Base-by-base conservation (phyloP, 257 asterid genomes). In the Forsythia suspensa region DNA sequence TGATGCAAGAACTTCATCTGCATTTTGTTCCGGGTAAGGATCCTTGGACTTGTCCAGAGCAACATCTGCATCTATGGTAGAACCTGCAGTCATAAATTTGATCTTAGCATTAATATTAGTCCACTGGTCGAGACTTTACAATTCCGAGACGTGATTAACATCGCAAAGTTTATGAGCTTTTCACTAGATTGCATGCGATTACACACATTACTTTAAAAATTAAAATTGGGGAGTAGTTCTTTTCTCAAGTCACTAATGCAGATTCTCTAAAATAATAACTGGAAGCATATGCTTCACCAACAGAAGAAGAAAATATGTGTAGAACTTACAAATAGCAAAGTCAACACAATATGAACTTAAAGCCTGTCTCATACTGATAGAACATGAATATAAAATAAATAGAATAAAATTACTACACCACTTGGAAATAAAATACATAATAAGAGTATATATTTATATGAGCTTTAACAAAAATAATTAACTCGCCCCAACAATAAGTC, bases 1-100 rank as follows among this genome's bases (percentile, higher is more conserved):
- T 59, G 89, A 74, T 43, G 85, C 68, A 75, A 38, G 72, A 40
- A 69, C 86, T 71, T 78, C 88, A 72, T 61, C 57, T 15, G 75
- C 46, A 75, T 73, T 77, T 77, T 72, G 80, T 57, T 69, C 79
- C 77, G 44, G 69, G 72, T 78, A 76, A 76, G 82, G 73, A 76
- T 71, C 78, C 18, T 42, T 77, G 8, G 71, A 70, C 81, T 76
- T 80, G 75, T 63, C 81, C n/a, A 43, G 44, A 69, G 75, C 69
- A 76, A 55, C 37, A 20, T 43, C 84, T 37, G 72, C 52, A 86
- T 67, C 83, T 68, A 75, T 16, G 72, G 74, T 59, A 18, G 79
- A 44, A 57, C 76, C 85, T 75, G 82, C 77, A 76, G 46, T 24
- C 43, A 85, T 10, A 77, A 63, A 59, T 79, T 66, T 16, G 73